Evolutionary conservation across 2,329 filamentous ascomycete genomes (phyloP).

Genomic region (Gaeumannomyces tritici): DNA sequence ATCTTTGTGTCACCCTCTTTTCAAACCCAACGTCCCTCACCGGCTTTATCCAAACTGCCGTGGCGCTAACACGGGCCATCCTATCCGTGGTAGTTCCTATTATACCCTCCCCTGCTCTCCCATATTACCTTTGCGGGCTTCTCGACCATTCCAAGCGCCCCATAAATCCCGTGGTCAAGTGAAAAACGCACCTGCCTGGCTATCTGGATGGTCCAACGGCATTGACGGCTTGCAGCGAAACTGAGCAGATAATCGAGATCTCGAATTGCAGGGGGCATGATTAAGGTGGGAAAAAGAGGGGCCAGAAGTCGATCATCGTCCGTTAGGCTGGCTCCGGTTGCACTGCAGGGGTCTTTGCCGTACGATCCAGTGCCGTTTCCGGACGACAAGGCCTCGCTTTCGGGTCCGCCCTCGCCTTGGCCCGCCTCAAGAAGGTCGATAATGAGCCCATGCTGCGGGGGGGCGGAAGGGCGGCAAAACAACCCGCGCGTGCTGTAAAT

Average conservation of each 20-base stretch:
- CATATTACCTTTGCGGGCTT: neutral
- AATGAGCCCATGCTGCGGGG: neutral
- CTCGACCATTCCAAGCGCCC: neutral
- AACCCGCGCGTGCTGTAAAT: neutral
- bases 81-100: neutral
- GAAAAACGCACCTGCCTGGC: neutral
- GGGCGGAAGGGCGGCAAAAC: neutral
- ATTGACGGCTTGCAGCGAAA: neutral
- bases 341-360: neutral
- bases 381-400: neutral
- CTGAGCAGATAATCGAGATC: neutral
- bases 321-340: neutral
- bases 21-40: too few species aligned
- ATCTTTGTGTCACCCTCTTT: too few species aligned
- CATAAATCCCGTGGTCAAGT: neutral
- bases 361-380: neutral
- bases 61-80: neutral
- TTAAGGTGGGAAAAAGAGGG: neutral
- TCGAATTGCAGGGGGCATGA: neutral
- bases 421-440: neutral
- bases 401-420: neutral
- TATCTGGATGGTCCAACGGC: neutral
- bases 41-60: neutral
- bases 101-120: neutral
- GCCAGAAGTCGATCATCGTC: neutral